phyloP scores from a whole-genome alignment of 768 basidiomycete species.

The Phaeolepiota aurea region DNA sequence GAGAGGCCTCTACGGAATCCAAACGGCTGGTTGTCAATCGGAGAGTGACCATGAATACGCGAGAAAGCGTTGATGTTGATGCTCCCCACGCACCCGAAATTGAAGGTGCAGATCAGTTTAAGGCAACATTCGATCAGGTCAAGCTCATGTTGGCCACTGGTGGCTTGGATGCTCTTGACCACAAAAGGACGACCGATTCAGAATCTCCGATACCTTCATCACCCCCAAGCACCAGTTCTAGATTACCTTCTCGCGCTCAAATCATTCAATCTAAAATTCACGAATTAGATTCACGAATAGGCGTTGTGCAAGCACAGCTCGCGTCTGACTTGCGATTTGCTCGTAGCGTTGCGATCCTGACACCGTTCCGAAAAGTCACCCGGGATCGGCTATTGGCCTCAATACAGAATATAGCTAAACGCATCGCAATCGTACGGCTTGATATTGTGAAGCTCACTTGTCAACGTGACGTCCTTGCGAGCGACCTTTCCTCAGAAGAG shows the following conservation, averaged over 20 bases:
- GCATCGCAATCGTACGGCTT: conserved; percentile 59
- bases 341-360: conserved; percentile 76
- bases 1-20: conserved; percentile 13
- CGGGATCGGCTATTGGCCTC: conserved; percentile 63
- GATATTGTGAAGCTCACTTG: conserved; percentile 68
- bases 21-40: conserved; percentile 15
- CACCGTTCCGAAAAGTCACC: conserved; percentile 82
- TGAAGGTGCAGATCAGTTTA: conserved; percentile 59
- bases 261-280: conserved; percentile 53
- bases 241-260: conserved; percentile 44
- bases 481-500: conserved; percentile 69
- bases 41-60: conserved; percentile 20
- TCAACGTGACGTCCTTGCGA: conserved; percentile 64
- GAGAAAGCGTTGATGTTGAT: conserved; percentile 29
- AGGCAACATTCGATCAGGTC: conserved; percentile 79
- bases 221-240: conserved; percentile 5
- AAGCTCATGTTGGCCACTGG: conserved; percentile 74
- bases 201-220: not conserved
- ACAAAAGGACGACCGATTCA: not conserved
- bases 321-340: conserved; percentile 63
- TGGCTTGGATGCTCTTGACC: not conserved
- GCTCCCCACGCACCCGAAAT: conserved; percentile 44
- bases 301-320: conserved; percentile 46
- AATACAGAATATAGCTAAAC: conserved; percentile 54
- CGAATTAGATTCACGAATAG: conserved; percentile 55